phyloP scores from a whole-genome alignment of 805 yeast genomes.

The Teunomyces lycoperdinae region DNA sequence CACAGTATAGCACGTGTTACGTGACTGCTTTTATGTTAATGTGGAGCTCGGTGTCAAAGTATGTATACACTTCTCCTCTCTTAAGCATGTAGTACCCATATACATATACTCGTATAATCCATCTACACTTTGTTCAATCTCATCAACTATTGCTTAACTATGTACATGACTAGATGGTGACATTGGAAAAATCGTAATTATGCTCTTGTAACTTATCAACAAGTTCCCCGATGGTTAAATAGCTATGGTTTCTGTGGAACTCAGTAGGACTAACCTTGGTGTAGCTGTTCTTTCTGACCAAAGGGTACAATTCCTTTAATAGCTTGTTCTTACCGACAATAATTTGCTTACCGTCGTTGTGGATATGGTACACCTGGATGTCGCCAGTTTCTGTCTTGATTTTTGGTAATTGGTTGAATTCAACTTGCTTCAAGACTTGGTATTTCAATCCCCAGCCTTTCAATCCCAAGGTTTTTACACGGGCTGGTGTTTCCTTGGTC shows the following conservation, averaged over 20 bases:
- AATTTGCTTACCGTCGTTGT: constrained; percentile 45
- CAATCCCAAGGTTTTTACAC: constrained; percentile 90
- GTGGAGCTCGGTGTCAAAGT: too few species aligned
- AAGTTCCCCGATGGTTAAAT: constrained; percentile 46
- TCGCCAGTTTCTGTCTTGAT: constrained; percentile 22
- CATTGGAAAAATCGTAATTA: constrained; percentile 35
- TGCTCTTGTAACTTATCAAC: constrained; percentile 47
- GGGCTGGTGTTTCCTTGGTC: constrained; percentile 80
- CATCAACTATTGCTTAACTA: constrained; percentile 1
- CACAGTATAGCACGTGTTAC: not conserved
- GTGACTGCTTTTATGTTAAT: not conserved
- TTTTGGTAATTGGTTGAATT: constrained; percentile 38
- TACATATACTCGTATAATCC: not conserved
- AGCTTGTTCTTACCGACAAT: constrained; percentile 66
- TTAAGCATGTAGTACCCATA: not conserved
- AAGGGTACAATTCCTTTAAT: constrained; percentile 51
- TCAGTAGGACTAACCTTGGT: constrained; percentile 44
- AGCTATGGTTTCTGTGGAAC: constrained; percentile 46
- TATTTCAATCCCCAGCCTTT: constrained; percentile 89
- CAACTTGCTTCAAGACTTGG: constrained; percentile 54
- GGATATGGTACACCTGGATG: constrained; percentile 49
- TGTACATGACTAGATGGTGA: constrained; percentile 19
- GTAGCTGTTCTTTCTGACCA: constrained; percentile 44
- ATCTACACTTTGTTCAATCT: not conserved
- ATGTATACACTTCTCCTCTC: not conserved